Evolutionary conservation across 2,329 filamentous ascomycete genomes (phyloP), one percentile per base, ranked within the genome.

Genomic region (Penicillium digitatum): DNA sequence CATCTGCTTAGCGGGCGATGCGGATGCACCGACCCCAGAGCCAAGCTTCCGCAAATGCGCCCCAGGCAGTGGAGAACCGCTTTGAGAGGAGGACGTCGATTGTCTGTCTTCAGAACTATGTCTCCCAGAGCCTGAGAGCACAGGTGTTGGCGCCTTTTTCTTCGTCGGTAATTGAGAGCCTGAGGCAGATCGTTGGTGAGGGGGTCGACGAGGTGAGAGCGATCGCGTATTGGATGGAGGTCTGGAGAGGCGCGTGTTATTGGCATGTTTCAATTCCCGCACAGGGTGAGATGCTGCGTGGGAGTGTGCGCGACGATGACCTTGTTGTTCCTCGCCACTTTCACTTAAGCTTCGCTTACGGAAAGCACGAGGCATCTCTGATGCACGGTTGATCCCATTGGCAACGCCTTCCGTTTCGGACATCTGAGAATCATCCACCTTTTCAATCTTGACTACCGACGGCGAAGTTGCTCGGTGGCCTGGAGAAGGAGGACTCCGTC

Each of bases 1-100:
- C 51, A 69, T 69, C 72, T 89, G 84, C 64, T 88, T 86, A 63
- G 85, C 82, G 55, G 88, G 81, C 47, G 89, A 85, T 63, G 86
- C 80, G 64, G 83, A 74, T 18, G 73, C 69, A 42, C 73, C 69
- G 37, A 77, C 73, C 26, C 66, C 62, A 20, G 74, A 75, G 1
- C 71, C 68, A 45, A 76, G 66, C 55, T 74, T 76, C n/a, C 75
- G 75, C 14, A 74, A 52, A 34, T 72, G 69, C 44, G 72, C 66
- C 49, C 70, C 71, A 22, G 74, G 75, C 52, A 74, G 63, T 16
- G 77, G 75, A 40, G 77, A 79, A 20, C 74, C 70, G 56, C 74
- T 76, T 4, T 71, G 66, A 22, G 75, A 76, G 11, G 76, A 78
- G n/a, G 73, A 75, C 7, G 73, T 71, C 5, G 75, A 78, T 27